Conservation (phyloP, 805 yeast species). For the Lachancea fermentati region DNA sequence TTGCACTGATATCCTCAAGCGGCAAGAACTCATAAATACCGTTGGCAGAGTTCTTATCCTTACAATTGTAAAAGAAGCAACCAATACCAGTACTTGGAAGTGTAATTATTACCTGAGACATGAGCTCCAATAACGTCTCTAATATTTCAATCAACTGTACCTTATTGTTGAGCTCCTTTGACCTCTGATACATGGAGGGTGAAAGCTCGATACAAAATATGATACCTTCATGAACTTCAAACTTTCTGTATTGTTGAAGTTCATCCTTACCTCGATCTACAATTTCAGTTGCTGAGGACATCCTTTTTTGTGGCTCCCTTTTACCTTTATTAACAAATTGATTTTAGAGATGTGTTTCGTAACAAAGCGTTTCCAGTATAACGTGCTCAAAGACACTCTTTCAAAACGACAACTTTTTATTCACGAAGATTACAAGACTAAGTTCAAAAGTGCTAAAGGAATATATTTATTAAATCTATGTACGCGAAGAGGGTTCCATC, state of each 20-base stretch:
- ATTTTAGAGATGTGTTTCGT: too few relatives aligned
- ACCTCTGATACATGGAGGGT: slow-evolving; percentile 35
- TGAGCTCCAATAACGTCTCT: slow-evolving; percentile 51
- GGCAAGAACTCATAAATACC: slow-evolving; percentile 49
- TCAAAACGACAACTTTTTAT: too few relatives aligned
- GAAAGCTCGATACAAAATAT: slow-evolving; percentile 58
- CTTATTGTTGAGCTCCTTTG: slow-evolving; percentile 31
- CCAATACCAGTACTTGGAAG: slow-evolving; percentile 72
- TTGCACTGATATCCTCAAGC: slow-evolving; percentile 48
- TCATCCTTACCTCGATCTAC: neutral
- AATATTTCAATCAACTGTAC: slow-evolving; percentile 50
- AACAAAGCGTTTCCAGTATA: too few relatives aligned
- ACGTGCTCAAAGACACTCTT: too few relatives aligned
- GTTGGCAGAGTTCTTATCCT: slow-evolving; percentile 31
- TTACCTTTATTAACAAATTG: too few relatives aligned
- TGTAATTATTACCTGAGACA: slow-evolving; percentile 59
- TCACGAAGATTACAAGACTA: too few relatives aligned
- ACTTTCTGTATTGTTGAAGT: slow-evolving; percentile 18
- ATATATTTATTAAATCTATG: too few relatives aligned
- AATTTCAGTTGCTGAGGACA: too few relatives aligned
- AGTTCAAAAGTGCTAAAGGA: too few relatives aligned
- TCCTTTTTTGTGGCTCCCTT: too few relatives aligned
- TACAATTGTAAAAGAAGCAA: slow-evolving; percentile 53
- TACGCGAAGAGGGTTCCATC: too few relatives aligned
- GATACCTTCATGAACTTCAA: slow-evolving; percentile 57